phyloP scores from a whole-genome alignment of 2,329 filamentous ascomycete genomes.

The Corynespora cassiicola region DNA sequence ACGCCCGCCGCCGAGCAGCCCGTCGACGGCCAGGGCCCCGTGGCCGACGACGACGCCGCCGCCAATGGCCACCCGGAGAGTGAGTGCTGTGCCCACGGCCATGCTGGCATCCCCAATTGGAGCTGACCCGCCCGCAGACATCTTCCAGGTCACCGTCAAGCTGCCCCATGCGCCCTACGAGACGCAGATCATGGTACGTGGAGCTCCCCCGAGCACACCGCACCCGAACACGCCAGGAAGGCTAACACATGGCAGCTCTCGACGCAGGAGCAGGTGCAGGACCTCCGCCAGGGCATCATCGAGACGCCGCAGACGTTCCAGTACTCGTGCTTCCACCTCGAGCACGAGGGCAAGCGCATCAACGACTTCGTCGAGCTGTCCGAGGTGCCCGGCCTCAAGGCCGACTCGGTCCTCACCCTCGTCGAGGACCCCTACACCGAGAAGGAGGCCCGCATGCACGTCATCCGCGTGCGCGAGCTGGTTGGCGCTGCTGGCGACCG shows the following conservation, averaged over 20 bases:
- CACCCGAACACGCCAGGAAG: not conserved
- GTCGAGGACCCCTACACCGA: slow-evolving; percentile 97
- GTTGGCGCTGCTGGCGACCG: slow-evolving; percentile 91
- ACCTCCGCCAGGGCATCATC: slow-evolving; percentile 95
- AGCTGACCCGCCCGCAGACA: slow-evolving; percentile 45
- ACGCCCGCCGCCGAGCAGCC: slow-evolving; percentile 29
- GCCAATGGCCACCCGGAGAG: slow-evolving; percentile 39
- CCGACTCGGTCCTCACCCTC: slow-evolving; percentile 79
- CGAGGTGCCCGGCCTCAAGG: slow-evolving; percentile 80
- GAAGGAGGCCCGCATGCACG: slow-evolving; percentile 95
- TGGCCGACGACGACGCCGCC: slow-evolving; percentile 30
- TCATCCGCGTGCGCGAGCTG: slow-evolving; percentile 88
- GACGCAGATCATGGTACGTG: slow-evolving; percentile 80
- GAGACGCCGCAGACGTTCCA: slow-evolving; percentile 92
- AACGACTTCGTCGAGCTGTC: slow-evolving; percentile 95
- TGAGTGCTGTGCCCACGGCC: slow-evolving; percentile 18
- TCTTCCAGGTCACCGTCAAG: slow-evolving; percentile 77
- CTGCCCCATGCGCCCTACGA: slow-evolving; percentile 80
- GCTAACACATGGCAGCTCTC: slow-evolving; percentile 69
- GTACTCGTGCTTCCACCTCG: slow-evolving; percentile 98
- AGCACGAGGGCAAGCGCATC: slow-evolving; percentile 85
- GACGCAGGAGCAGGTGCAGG: slow-evolving; percentile 93
- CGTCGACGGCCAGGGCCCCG: slow-evolving; percentile 22
- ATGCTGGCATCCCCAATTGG: not conserved
- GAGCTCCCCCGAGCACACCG: slow-evolving; percentile 12